Evolutionary conservation across 2,329 filamentous ascomycete genomes (phyloP).

Genomic region (Paramyrothecium sp.): DNA sequence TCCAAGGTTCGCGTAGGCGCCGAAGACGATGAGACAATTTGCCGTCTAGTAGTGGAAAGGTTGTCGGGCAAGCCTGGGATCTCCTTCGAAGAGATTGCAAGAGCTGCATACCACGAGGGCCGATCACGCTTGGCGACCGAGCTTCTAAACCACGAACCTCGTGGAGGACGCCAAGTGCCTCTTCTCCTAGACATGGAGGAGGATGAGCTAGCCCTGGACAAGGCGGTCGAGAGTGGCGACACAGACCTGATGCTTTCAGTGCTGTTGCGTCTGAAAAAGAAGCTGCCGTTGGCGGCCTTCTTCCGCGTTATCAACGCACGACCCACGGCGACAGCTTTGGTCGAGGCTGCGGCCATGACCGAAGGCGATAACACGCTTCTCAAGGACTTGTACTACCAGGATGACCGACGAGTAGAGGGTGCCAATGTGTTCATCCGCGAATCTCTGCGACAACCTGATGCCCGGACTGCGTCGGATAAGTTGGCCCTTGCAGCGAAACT

Average conservation of each 20-base stretch:
- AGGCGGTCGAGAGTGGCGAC: slow-evolving; percentile 93
- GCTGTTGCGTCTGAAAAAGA: slow-evolving; percentile 82
- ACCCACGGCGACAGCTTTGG: slow-evolving; percentile 81
- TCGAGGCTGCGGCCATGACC: slow-evolving; percentile 74
- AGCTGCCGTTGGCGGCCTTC: slow-evolving; percentile 85
- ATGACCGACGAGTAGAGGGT: slow-evolving; percentile 85
- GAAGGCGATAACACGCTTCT: slow-evolving; percentile 76
- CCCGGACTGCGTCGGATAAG: slow-evolving; percentile 75
- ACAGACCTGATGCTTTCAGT: slow-evolving; percentile 92
- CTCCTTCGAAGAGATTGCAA: slow-evolving; percentile 92
- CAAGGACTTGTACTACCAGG: slow-evolving; percentile 97
- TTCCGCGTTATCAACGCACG: slow-evolving; percentile 87
- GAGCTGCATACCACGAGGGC: slow-evolving; percentile 91
- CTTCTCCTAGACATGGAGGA: slow-evolving; percentile 93
- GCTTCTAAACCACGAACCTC: slow-evolving; percentile 87
- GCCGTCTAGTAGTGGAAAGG: slow-evolving; percentile 80
- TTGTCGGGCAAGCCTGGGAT: slow-evolving; percentile 87
- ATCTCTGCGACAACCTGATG: slow-evolving; percentile 70
- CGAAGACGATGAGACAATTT: slow-evolving; percentile 86
- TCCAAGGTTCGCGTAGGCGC: slow-evolving; percentile 85
- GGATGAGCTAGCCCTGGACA: slow-evolving; percentile 91
- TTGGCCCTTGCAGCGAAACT: slow-evolving; percentile 82
- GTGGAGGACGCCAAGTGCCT: slow-evolving; percentile 94
- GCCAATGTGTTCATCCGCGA: slow-evolving; percentile 85
- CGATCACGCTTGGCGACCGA: slow-evolving; percentile 85